A percentile compares a stretch with the other conserved stretches of the same genome.
phyloP scores from a whole-genome alignment of 2,329 filamentous ascomycete species.

The Elsinoe fawcettii region DNA sequence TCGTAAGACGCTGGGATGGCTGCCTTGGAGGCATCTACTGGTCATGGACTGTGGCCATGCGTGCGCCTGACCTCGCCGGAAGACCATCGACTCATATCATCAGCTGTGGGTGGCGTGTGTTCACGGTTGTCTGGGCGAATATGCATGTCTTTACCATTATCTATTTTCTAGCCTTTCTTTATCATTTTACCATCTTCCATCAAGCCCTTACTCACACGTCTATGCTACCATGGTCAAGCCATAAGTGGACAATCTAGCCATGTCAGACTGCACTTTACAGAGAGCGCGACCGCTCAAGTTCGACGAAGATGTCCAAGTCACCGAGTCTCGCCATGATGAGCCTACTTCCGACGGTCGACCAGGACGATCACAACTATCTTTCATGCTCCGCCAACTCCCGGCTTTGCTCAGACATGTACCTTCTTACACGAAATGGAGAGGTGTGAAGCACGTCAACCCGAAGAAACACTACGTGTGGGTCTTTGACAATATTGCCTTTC shows the following conservation, averaged over 20 bases:
- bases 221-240: not conserved
- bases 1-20: not conserved
- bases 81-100: not conserved
- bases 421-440: slow-evolving; percentile 7
- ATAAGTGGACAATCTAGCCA: not conserved
- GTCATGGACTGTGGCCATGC: not conserved
- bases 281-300: not conserved
- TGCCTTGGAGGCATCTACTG: not conserved
- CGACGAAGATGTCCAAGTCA: not conserved
- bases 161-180: not conserved
- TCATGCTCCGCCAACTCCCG: slow-evolving; percentile 10
- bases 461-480: slow-evolving; percentile 75
- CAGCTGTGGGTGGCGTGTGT: not conserved
- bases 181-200: not conserved
- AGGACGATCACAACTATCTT: not conserved
- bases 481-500: slow-evolving; percentile 80
- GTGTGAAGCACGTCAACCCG: slow-evolving; percentile 42
- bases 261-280: not conserved
- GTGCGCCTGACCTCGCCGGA: not conserved
- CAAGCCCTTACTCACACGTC: not conserved
- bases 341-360: not conserved
- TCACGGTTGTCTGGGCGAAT: not conserved
- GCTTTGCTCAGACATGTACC: slow-evolving; percentile 7
- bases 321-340: not conserved
- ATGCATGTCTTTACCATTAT: not conserved